A percentile compares a stretch with the other conserved stretches of the same genome.
These are phyloP conservation scores for Albifimbria verrucaria DNA, from an alignment of 2,329 filamentous ascomycete genomes.

Conservation along the genomic window DNA sequence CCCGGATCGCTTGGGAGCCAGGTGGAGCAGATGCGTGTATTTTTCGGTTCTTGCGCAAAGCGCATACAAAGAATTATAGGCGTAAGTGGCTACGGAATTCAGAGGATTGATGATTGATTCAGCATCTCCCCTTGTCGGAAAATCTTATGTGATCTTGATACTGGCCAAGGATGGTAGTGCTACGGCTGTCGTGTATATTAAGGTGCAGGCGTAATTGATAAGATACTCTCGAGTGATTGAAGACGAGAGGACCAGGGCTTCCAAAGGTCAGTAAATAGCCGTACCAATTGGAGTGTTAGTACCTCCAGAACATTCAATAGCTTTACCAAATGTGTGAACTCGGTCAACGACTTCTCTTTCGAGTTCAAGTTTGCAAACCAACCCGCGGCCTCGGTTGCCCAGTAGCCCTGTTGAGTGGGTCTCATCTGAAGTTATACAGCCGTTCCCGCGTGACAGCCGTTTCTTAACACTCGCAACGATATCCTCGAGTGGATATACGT, in stretches of 20 bases:
- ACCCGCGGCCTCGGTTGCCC: conserved; percentile 51
- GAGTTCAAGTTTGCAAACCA: conserved; percentile 55
- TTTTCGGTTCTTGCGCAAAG: conserved; percentile 25
- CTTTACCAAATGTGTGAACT: conserved; percentile 66
- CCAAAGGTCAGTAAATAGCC: not conserved
- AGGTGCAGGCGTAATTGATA: conserved; percentile 69
- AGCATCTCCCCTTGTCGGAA: conserved; percentile 49
- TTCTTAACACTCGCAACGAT: conserved; percentile 58
- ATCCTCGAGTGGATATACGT: conserved; percentile 60
- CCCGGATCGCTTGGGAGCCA: conserved; percentile 33
- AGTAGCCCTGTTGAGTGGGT: conserved; percentile 64
- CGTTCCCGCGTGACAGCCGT: conserved; percentile 54
- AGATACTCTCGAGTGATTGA: conserved; percentile 58
- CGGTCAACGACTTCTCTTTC: conserved; percentile 55
- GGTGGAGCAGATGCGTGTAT: conserved; percentile 27
- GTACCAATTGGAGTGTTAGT: conserved; percentile 2
- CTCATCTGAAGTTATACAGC: conserved; percentile 64
- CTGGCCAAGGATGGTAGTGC: conserved; percentile 57
- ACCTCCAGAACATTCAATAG: conserved; percentile 68
- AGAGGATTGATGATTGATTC: conserved; percentile 29
- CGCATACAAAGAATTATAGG: conserved; percentile 42
- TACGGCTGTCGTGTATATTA: conserved; percentile 73
- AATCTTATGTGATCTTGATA: conserved; percentile 55
- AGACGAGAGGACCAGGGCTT: conserved; percentile 59
- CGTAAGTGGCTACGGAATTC: conserved; percentile 28